Conservation (phyloP, 345 rosid genomes). For the Syzygium oleosum region DNA sequence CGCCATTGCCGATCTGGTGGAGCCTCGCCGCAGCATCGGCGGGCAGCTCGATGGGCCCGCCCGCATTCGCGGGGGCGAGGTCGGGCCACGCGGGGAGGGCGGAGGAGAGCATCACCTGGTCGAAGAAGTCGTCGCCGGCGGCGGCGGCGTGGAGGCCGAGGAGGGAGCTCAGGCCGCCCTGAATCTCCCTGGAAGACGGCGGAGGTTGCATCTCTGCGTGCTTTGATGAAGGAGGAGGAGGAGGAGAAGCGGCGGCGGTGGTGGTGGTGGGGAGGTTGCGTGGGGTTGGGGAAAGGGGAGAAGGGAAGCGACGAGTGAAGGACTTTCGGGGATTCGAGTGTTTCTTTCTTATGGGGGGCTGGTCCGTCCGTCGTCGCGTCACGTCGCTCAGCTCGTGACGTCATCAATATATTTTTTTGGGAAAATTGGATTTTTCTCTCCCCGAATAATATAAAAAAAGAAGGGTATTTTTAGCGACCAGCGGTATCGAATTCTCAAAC, state of each 20-base stretch:
- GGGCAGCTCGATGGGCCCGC: background rate
- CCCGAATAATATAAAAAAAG: background rate
- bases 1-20: conserved; percentile 4
- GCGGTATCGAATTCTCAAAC: background rate
- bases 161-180: background rate
- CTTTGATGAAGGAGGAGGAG: background rate
- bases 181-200: background rate
- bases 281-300: background rate
- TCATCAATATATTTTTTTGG: no score
- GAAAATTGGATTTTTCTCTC: background rate
- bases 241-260: fast-evolving
- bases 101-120: background rate
- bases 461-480: background rate
- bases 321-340: background rate
- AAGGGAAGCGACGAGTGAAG: background rate
- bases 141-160: background rate
- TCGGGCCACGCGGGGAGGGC: background rate
- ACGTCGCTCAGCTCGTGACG: background rate
- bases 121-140: background rate
- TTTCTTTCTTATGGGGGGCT: background rate
- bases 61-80: background rate
- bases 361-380: background rate
- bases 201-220: background rate
- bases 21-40: background rate
- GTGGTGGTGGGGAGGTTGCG: background rate